These are phyloP conservation scores for Triglochin maritima DNA, from an alignment of 106 monocot species.

Conservation along the genomic window DNA sequence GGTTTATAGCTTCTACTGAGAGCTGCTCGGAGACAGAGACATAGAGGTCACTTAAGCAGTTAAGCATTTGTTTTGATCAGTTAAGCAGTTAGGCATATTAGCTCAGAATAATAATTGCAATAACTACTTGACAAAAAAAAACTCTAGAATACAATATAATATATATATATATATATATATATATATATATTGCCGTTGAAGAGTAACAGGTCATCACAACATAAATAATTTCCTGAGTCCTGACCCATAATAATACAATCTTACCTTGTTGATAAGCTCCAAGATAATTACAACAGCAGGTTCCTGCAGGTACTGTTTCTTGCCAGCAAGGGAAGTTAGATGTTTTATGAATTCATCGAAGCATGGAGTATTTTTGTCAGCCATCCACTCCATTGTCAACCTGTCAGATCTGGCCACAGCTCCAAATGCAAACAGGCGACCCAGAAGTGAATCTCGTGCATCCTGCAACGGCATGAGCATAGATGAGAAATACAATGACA, in stretches of 20 bases:
- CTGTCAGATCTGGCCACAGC: conserved; percentile 70
- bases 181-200: background rate
- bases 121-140: background rate
- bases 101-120: background rate
- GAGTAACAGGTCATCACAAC: background rate
- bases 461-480: conserved; percentile 34
- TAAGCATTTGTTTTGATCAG: no score
- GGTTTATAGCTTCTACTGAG: conserved; percentile 50
- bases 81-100: no score
- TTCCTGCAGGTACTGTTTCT: conserved; percentile 77
- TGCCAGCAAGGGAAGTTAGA: conserved; percentile 53
- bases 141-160: background rate
- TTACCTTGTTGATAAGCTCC: conserved; percentile 57
- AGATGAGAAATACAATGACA: background rate
- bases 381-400: conserved; percentile 36
- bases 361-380: conserved; percentile 28
- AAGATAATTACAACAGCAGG: conserved; percentile 64
- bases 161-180: background rate
- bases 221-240: background rate
- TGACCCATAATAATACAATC: background rate
- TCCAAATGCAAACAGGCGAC: conserved; percentile 85
- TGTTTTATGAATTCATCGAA: conserved; percentile 48
- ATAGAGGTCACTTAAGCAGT: background rate
- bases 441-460: conserved; percentile 74
- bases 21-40: conserved; percentile 31